phyloP scores from a whole-genome alignment of 805 yeast species.

The Soucietia sequanensis region DNA sequence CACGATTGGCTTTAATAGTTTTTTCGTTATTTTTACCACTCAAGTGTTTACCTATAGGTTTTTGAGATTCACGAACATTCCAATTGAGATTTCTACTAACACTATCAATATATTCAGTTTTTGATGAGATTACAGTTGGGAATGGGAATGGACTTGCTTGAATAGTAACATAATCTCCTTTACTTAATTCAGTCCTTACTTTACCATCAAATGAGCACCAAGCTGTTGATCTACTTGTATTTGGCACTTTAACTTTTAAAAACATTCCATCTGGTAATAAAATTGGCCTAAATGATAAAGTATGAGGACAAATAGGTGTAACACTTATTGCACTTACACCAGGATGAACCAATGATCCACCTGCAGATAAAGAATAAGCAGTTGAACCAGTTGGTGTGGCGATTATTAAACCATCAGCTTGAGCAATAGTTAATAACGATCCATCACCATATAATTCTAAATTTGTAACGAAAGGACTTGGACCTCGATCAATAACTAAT shows the following conservation, averaged over 20 bases:
- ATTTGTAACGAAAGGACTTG: conserved; percentile 88
- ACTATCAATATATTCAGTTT: conserved; percentile 78
- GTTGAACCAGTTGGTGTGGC: conserved; percentile 98
- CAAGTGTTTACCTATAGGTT: conserved; percentile 50
- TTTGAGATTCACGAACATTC: conserved; percentile 89
- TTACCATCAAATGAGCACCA: conserved; percentile 98
- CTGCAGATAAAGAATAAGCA: conserved; percentile 92
- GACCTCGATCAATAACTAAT: conserved; percentile 89
- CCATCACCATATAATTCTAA: conserved; percentile 89
- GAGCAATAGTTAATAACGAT: conserved; percentile 79
- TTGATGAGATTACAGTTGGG: conserved; percentile 81
- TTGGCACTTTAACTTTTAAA: conserved; percentile 77
- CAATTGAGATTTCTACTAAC: conserved; percentile 86
- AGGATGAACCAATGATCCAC: conserved; percentile 93
- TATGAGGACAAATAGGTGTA: conserved; percentile 96
- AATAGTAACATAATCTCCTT: conserved; percentile 83
- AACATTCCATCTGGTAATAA: conserved; percentile 91
- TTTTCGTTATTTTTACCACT: neutral
- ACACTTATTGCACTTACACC: conserved; percentile 89
- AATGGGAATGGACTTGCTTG: conserved; percentile 89
- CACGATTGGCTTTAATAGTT: no score
- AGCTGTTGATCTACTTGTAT: conserved; percentile 79
- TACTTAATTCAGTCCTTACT: conserved; percentile 71
- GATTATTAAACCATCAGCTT: conserved; percentile 89
- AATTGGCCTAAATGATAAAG: conserved; percentile 89